Evolutionary conservation across 2,329 filamentous ascomycete genomes (phyloP), one percentile per base, ranked within the genome.

Genomic region (Trichoderma sp.): DNA sequence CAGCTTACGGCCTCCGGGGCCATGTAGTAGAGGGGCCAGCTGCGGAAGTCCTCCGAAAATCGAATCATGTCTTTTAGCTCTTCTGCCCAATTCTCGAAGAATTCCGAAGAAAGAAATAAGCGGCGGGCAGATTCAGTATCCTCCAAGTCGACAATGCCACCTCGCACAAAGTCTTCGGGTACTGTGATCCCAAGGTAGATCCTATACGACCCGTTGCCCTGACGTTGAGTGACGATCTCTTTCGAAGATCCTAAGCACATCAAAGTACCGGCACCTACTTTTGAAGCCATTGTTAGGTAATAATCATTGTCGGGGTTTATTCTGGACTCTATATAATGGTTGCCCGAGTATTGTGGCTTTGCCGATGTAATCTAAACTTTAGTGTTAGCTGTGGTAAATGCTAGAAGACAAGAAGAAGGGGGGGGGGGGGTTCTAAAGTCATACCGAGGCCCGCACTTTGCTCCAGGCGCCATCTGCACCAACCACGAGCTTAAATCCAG

Each of bases 391-490:
- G n/a, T 4, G 9, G n/a, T n/a, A 13, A 39, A 54, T 17, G n/a
- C 3, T 8, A 17, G 19, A 15, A 8, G 13, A 6, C 22, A 6
- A n/a, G n/a, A n/a, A n/a, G n/a, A n/a, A 2, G 9, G 4, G 15
- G 7, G 12, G 8, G 7, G 9, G 13, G 1, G 8, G 9, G 34
- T 8, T 6, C 8, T 7, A 32, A 9, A 27, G 9, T 42, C 65
- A 25, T 64, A 67, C 65, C 65, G 57, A 54, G n/a, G 69, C 71
- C 35, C 75, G 75, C 6, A 79, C 74, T 64, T 78, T 79, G 60
- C 77, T 79, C 78, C 77, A 80, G 2, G 78, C 78, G 3, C 78
- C 78, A 34, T 80, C 78, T 0, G 77, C 78, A 5, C 78, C 78
- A 19, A 79, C 72, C 9, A 80, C 69, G 6, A 79, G 70, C 65